phyloP scores from a whole-genome alignment of 1,139 yeast species.

The Blastobotrys persicus region DNA sequence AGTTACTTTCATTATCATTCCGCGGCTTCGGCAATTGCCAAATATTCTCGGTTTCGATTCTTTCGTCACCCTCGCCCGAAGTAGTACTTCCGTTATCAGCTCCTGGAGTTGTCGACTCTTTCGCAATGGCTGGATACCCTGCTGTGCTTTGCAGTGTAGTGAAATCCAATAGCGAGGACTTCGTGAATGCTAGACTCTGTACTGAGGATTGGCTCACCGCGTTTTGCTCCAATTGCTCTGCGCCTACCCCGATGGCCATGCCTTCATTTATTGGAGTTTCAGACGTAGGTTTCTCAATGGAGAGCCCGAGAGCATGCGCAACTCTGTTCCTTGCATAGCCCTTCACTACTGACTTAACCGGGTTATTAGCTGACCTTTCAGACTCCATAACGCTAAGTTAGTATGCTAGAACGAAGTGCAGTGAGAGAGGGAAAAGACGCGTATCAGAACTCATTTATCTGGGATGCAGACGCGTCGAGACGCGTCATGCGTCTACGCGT shows the following conservation, averaged over 20 bases:
- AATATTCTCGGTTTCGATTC: too few species aligned
- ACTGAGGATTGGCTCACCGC: too few species aligned
- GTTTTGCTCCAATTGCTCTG: too few species aligned
- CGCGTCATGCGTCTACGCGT: neutral
- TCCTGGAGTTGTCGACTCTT: neutral
- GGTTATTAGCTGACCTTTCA: neutral
- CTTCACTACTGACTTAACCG: constrained; percentile 1
- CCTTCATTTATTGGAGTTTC: too few species aligned
- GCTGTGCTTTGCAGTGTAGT: too few species aligned
- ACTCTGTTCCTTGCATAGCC: constrained; percentile 10
- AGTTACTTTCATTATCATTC: neutral
- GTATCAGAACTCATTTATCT: neutral
- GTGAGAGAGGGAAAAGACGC: neutral
- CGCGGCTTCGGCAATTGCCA: neutral
- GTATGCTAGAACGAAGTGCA: neutral
- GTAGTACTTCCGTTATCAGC: too few species aligned
- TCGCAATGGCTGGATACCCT: too few species aligned
- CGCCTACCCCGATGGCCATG: too few species aligned
- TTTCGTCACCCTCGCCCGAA: too few species aligned
- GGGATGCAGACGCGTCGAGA: neutral
- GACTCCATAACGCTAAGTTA: neutral
- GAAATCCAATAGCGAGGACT: too few species aligned
- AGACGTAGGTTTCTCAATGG: neutral
- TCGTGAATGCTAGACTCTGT: too few species aligned
- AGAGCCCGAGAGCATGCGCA: constrained; percentile 1